Base-by-base conservation (phyloP, 2,329 filamentous ascomycete genomes). In the Colletotrichum musae region DNA sequence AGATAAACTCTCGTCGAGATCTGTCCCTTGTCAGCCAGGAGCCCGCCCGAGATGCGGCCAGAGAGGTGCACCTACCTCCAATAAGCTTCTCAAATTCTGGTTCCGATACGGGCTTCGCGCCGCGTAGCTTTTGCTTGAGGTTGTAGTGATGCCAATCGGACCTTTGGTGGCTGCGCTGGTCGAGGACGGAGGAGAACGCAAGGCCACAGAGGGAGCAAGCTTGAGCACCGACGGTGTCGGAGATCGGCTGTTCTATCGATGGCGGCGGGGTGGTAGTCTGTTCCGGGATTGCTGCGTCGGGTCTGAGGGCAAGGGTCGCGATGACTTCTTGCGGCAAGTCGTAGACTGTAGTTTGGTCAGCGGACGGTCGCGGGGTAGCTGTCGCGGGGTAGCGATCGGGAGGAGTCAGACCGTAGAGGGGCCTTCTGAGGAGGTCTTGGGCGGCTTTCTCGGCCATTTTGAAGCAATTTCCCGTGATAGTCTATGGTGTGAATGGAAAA, bases 131-230 rank as follows among this genome's bases (percentile, higher is more conserved):
- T 78, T 95, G 93, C 81, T 97, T 98, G 70, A 98, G 82, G 78
- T 99, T 99, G 82, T 98, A 99, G 72, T 92, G 89, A 79, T 99
- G 96, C 57, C 97, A 86, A 76, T 99, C 96, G 10, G 95, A 97
- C 75, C 93, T 93, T 67, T 94, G 90, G 80, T 99, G 96, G 68
- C 89, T 88, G 70, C 94, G 89, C 78, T 98, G 95, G 71, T 98
- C 95, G 70, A 90, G 86, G 7, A 97, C 86, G 10, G 87, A 91
- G 39, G 86, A 77, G 75, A 97, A 97, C 5, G 87, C 84, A 45
- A 94, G 86, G 47, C 87, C 85, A 81, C 96, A 99, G 5, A 98
- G 86, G 1, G 91, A 90, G 79, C 96, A 99, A 15, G 94, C 88
- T 68, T 93, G 94, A 6, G 93, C 87, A 10, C 89, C 89, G 45